These are phyloP conservation scores for Calonectria hawksworthii DNA, from an alignment of 2,329 filamentous ascomycete genomes.

Conservation along the genomic window DNA sequence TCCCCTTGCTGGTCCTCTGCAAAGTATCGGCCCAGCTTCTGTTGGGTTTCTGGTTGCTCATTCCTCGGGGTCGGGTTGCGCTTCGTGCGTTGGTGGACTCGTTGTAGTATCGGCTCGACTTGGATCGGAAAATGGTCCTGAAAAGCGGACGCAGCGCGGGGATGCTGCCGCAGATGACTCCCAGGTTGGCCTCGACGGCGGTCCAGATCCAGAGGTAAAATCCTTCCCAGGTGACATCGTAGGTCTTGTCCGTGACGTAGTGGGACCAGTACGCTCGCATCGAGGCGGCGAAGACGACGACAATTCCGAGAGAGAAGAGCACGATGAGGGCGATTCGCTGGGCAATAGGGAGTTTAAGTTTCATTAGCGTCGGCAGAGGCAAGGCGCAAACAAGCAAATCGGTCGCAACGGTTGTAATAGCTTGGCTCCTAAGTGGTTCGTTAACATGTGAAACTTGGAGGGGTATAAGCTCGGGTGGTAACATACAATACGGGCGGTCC, in stretches of 20 bases:
- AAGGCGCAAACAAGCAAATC: constrained; percentile 55
- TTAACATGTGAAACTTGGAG: neutral
- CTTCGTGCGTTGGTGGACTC: constrained; percentile 38
- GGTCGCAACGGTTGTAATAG: constrained; percentile 48
- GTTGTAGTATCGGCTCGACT: constrained; percentile 42
- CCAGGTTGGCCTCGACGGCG: constrained; percentile 57
- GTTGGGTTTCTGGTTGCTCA: constrained; percentile 34
- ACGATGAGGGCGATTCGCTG: constrained; percentile 53
- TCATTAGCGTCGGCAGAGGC: constrained; percentile 52
- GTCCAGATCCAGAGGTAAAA: constrained; percentile 59
- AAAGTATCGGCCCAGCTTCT: constrained; percentile 39
- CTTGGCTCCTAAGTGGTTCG: constrained; percentile 44
- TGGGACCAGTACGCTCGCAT: constrained; percentile 55
- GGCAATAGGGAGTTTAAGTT: constrained; percentile 47
- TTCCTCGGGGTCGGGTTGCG: constrained; percentile 33
- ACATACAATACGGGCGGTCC: constrained; percentile 44
- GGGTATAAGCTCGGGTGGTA: neutral
- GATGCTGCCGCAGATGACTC: constrained; percentile 57
- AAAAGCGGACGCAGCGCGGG: constrained; percentile 51
- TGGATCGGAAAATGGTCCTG: constrained; percentile 42
- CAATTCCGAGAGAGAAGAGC: constrained; percentile 53
- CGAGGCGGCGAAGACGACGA: constrained; percentile 54
- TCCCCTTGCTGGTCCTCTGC: constrained; percentile 38
- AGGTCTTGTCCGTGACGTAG: constrained; percentile 52
- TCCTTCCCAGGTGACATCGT: constrained; percentile 58